Conservation (phyloP, 148 eudicot genomes). For the Cornus florida region DNA sequence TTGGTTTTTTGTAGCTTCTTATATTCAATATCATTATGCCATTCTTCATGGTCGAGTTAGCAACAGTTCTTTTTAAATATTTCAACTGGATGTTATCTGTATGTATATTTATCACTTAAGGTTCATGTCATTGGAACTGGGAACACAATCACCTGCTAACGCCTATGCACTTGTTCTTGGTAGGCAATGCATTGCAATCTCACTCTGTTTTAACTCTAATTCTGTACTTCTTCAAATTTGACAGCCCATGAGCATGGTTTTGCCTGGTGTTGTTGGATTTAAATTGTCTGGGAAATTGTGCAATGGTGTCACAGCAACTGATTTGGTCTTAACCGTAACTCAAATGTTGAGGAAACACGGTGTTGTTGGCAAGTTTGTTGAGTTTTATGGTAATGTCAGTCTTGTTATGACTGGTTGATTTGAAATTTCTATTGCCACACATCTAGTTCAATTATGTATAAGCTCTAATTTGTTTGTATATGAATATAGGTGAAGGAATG, state of each 20-base stretch:
- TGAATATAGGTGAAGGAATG: conserved; percentile 71
- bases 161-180: not conserved
- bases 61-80: not conserved
- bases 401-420: not conserved
- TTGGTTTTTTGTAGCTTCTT: not conserved
- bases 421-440: not conserved
- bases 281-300: conserved; percentile 79
- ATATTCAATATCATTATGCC: not conserved
- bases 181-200: not conserved
- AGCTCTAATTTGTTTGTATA: not conserved
- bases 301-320: conserved; percentile 97
- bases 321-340: conserved; percentile 93
- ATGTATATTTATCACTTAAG: not conserved
- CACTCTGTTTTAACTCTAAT: conserved; percentile 2
- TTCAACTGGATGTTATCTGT: not conserved
- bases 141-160: not conserved
- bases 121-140: not conserved
- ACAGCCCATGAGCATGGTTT: conserved; percentile 99
- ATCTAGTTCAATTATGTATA: not conserved
- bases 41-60: not conserved
- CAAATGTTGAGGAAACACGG: conserved; percentile 99
- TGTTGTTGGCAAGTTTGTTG: conserved; percentile 98
- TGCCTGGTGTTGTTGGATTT: conserved; percentile 98
- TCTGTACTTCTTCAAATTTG: conserved; percentile 22
- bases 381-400: conserved; percentile 70